Base-by-base conservation (phyloP, 306 rosid genomes). In the Spatholobus suberectus region DNA sequence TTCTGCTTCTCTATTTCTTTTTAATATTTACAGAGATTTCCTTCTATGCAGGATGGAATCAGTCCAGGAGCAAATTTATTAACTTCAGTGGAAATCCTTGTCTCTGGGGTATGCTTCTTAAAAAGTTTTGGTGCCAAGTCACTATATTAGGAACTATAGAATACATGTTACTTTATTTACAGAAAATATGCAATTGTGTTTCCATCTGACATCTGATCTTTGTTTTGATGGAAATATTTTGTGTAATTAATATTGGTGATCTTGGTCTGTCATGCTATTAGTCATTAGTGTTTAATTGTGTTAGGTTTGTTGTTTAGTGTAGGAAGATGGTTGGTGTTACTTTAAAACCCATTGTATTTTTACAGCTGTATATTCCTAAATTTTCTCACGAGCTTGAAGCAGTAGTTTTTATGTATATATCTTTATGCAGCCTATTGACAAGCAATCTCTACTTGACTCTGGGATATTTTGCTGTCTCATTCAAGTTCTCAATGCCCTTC, bases 381-480 rank as follows among this genome's bases (percentile, higher is more conserved):
- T 68, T n/a, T 69, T 70, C 44, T 63, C 51, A 29, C 17, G 49
- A 65, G 74, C 58, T 70, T 76, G 75, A 75, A 85, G 49, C 55
- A 15, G 44, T 80, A 61, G 79, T 34, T 75, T 54, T 57, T 69
- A 37, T 54, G 70, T 71, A 20, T 59, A 38, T 79, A 37, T 14
- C 55, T 43, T 62, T 79, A 84, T 88, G 89, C 97, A 96, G 99
- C 98, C 98, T 68, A 86, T 92, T 72, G 99, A 94, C 90, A 96
- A 96, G 81, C 97, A 94, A 87, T 96, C 97, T 83, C 95, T 96
- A 86, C 99, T 96, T 43, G 99, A 94, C 89, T 96, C 99, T 70
- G 99, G 99, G 70, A 94, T 96, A 86, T 92, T 96, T 67, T 91
- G 99, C 89, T 96, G 99, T 86, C 99, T 96, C 92, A 91, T 96